These are phyloP conservation scores for Epichloe baconii DNA, from an alignment of 2,329 filamentous ascomycete species.

Conservation along the genomic window DNA sequence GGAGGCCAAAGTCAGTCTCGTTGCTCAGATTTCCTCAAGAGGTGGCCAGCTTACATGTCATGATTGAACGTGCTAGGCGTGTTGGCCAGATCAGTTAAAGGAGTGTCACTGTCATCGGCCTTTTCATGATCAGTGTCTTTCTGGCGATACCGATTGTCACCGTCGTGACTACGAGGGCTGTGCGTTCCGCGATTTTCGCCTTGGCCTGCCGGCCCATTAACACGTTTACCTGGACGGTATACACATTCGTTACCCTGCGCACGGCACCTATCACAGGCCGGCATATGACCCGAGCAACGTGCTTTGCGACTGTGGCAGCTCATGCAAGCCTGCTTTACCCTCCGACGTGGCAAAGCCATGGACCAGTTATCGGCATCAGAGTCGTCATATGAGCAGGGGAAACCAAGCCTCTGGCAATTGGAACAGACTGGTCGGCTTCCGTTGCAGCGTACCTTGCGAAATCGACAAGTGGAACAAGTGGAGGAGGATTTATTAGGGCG, in stretches of 20 bases:
- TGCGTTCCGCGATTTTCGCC: slow-evolving; percentile 12
- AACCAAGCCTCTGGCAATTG: slow-evolving; percentile 45
- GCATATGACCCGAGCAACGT: slow-evolving; percentile 43
- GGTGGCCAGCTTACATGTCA: slow-evolving; percentile 20
- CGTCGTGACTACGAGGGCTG: slow-evolving; percentile 22
- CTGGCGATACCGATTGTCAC: slow-evolving; percentile 13
- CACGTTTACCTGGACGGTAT: slow-evolving; percentile 36
- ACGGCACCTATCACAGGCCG: slow-evolving; percentile 37
- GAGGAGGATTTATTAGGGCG: slow-evolving; percentile 29
- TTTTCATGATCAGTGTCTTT: slow-evolving; percentile 11
- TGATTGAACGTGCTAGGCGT: slow-evolving; percentile 22
- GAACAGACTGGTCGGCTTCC: slow-evolving; percentile 39
- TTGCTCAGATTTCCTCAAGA: not conserved
- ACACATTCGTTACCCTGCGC: slow-evolving; percentile 42
- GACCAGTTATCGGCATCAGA: slow-evolving; percentile 27
- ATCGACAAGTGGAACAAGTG: slow-evolving; percentile 41
- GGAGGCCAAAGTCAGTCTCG: not conserved
- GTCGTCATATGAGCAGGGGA: slow-evolving; percentile 44
- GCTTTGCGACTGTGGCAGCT: slow-evolving; percentile 47
- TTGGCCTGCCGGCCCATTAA: slow-evolving; percentile 13
- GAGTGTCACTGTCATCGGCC: slow-evolving; percentile 22
- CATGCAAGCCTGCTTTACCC: slow-evolving; percentile 43
- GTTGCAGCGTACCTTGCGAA: slow-evolving; percentile 46
- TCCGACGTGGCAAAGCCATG: slow-evolving; percentile 35
- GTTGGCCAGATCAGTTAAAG: slow-evolving; percentile 19